Evolutionary conservation across 306 rosid genomes (phyloP), one percentile per base, ranked within the genome.

Genomic region (Vigna trinervia): DNA sequence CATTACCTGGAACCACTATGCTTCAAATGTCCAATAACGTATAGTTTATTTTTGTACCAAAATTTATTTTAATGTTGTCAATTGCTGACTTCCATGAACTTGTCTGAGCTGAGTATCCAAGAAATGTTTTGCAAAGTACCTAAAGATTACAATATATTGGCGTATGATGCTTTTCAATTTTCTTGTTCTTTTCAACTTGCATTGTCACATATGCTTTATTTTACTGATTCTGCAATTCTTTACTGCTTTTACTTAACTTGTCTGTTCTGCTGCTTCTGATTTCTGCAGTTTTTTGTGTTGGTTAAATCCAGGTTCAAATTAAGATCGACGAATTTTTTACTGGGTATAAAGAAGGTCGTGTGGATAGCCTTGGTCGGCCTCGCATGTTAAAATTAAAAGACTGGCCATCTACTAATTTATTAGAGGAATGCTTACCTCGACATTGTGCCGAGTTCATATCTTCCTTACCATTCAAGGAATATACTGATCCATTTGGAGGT

Each of bases 311-410:
- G 97, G 88, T 66, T 12, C 94, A 90, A 19, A 76, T 94, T 78
- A 94, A 94, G 78, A 89, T 94, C 75, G 94, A 86, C 75, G 84
- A 90, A 75, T 94, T 94, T 85, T 94, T 94, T 78, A 89, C 86
- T 26, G 98, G 97, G 74, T 94, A 94, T 73, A 45, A 81, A 1
- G 0, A 65, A 0, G 94, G 91, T 28, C 87, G 87, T 10, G 7
- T 5, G 67, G 94, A 85, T 69, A 10, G 34, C 57, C 1, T 1
- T 30, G 0, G 0, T 5, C 83, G 97, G 97, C 98, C 98, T n/a
- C 92, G 88, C 81, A 84, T 94, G 68, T 79, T 94, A 81, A 94
- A 91, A 84, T 78, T 94, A 66, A 94, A 94, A 78, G 96, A 90
- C 69, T 92, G 97, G 96, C 97, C 98, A 14, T 90, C 98, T 5